Percentiles rank a stretch among this genome's conserved stretches.
Evolutionary conservation across 1,284 basidiomycete genomes (phyloP).

Genomic region (Heliocybe sulcata): DNA sequence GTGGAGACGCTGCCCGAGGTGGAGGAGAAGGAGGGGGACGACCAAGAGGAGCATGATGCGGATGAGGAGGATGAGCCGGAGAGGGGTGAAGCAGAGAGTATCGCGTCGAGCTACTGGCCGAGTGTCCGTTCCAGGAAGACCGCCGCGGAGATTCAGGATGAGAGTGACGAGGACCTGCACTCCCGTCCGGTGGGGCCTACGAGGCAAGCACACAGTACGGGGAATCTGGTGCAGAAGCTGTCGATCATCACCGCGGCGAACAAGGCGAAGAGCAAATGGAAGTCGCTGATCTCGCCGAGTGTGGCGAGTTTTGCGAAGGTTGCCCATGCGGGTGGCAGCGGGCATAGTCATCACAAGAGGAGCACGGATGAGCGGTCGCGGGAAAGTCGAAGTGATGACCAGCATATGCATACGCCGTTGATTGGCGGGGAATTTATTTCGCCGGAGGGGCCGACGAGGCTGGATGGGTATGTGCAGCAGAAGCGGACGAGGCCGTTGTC

Average conservation of each 20-base stretch:
- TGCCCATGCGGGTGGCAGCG: no score
- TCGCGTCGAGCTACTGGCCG: slow-evolving; percentile 20
- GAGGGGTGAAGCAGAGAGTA: slow-evolving; percentile 34
- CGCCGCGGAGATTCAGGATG: slow-evolving; percentile 21
- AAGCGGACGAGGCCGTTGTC: not conserved
- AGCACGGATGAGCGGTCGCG: not conserved
- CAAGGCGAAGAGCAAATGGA: slow-evolving; percentile 55
- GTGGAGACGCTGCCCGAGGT: slow-evolving; percentile 29
- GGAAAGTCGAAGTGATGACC: not conserved
- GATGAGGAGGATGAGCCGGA: slow-evolving; percentile 38
- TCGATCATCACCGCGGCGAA: slow-evolving; percentile 37
- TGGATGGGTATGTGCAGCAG: not conserved
- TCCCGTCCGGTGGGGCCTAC: slow-evolving; percentile 1
- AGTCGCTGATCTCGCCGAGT: slow-evolving; percentile 36
- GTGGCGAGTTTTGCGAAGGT: slow-evolving; percentile 8
- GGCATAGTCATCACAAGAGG: not conserved
- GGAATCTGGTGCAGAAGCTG: slow-evolving; percentile 26
- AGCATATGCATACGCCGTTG: not conserved
- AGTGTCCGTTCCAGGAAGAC: slow-evolving; percentile 39
- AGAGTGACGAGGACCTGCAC: slow-evolving; percentile 39
- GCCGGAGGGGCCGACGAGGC: not conserved
- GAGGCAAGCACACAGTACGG: slow-evolving; percentile 14
- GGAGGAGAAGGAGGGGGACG: slow-evolving; percentile 29
- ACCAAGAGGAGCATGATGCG: slow-evolving; percentile 14
- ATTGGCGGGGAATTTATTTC: not conserved